Evolutionary conservation across 2,329 filamentous ascomycete genomes (phyloP), one percentile per base, ranked within the genome.

Genomic region (Aspergillus hortae): DNA sequence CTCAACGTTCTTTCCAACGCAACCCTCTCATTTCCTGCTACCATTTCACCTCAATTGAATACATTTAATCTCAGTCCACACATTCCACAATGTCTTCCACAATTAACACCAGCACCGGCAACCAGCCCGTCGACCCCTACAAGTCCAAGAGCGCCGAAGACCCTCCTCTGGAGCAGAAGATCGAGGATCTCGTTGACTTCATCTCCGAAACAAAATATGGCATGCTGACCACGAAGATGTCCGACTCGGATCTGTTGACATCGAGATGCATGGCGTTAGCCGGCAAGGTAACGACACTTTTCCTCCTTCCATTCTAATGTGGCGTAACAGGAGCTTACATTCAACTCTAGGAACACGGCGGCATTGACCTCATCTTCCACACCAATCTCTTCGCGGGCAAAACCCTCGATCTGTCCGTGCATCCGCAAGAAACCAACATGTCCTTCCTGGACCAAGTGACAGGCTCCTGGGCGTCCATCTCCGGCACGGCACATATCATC

Each of bases 331-430:
- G 51, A 19, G 17, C 10, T 49, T 4, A 30, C 7, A 30, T 9
- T 42, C 44, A 23, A 21, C 2, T 21, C 2, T 56, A 92, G 88
- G 90, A 95, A 73, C 78, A 80, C 56, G 86, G 86, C 58, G 88
- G 88, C 64, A 80, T 91, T 52, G 90, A 95, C 68, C 82, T 94
- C 51, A 81, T 95, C 70, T 95, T 95, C 81, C 87, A 94, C 77
- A 91, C 90, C 66, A 95, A 95, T 78, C 91, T 89, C 56, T 88
- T 92, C 69, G 91, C 89, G 9, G 85, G 89, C 74, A 95, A 96
- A 80, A 91, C 89, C 4, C 82, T 90, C 70, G 90, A 95, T 65
- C 80, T 95, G 40, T 78, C 82, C 51, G 77, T 78, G 51, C 86
- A 95, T 70, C 77, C 86, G 0, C 81, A 89, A 61, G 81, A 91